Base-by-base conservation (phyloP, 2,329 filamentous ascomycete genomes). In the Penicillium sp. region DNA sequence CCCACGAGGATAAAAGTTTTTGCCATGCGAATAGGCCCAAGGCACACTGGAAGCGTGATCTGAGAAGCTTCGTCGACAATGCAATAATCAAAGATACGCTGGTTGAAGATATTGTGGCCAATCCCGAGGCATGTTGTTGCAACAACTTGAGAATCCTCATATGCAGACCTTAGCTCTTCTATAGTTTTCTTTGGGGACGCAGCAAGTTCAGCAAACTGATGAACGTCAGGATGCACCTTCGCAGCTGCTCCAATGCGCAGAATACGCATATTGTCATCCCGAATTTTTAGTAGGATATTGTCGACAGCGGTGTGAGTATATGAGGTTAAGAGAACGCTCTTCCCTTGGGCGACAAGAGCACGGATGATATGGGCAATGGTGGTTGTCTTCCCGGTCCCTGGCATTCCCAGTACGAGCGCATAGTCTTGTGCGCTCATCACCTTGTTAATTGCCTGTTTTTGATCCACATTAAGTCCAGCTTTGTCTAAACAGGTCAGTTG, bases 1-100 rank as follows among this genome's bases (percentile, higher is more conserved):
- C 95, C 95, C 0, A 99, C 95, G 0, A 99, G 86, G 19, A 99
- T 91, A 76, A 99, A 99, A 0, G 91, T 96, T 55, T 87, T 88
- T 5, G 95, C 93, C 87, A 97, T 91, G 11, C 95, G 88, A 68
- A 99, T 96, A 0, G 95, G 95, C 0, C 95, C 95, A 0, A 98
- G 83, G 67, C 95, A 98, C 21, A 97, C 94, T 0, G 95, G 95
- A 21, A 99, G 82, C 0, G 95, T 99, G 73, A 99, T 98, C 72
- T 99, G 95, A 2, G 93, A 97, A 0, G 95, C 95, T 78, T 99
- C 95, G 68, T 99, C 95, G 4, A 99, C 94, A 65, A 99, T 98
- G 73, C 95, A 99, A 74, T 97, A 98, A 78, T 99, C 95, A 69
- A 99, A 99, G 0, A 90, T 88, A 5, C 95, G 90, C 72, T 94